Conservation (phyloP, 169 alveolate species). For the Plasmodium falciparum region DNA sequence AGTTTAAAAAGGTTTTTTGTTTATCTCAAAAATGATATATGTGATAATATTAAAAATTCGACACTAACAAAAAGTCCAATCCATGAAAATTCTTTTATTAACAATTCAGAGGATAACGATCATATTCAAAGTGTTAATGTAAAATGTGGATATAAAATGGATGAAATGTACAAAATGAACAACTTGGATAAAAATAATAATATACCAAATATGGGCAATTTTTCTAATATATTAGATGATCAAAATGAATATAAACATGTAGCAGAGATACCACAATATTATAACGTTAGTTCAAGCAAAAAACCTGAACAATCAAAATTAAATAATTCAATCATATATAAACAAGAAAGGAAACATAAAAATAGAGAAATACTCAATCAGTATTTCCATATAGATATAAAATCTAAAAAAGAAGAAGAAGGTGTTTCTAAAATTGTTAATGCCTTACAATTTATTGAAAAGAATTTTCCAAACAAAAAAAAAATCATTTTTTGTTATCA, state of each 20-base stretch:
- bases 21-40: constrained; percentile 16
- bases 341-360: not conserved
- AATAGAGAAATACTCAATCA: constrained; percentile 31
- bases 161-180: not conserved
- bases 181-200: not conserved
- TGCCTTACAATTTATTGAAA: constrained; percentile 33
- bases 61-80: not conserved
- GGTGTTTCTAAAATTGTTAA: constrained; percentile 37
- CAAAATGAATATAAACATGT: too few species aligned
- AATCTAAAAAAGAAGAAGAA: constrained; percentile 48
- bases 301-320: not conserved
- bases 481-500: constrained; percentile 70
- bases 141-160: not conserved
- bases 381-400: constrained; percentile 15
- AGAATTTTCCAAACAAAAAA: constrained; percentile 34
- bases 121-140: too few species aligned
- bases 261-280: too few species aligned
- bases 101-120: too few species aligned
- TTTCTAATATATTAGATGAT: not conserved
- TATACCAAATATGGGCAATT: not conserved
- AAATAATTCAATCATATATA: not conserved
- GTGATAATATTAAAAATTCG: not conserved
- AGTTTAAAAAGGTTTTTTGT: constrained; percentile 39
- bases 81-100: not conserved
- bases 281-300: too few species aligned